These are phyloP conservation scores for Mycena leptocephala DNA, from an alignment of 768 basidiomycete species.

Conservation along the genomic window DNA sequence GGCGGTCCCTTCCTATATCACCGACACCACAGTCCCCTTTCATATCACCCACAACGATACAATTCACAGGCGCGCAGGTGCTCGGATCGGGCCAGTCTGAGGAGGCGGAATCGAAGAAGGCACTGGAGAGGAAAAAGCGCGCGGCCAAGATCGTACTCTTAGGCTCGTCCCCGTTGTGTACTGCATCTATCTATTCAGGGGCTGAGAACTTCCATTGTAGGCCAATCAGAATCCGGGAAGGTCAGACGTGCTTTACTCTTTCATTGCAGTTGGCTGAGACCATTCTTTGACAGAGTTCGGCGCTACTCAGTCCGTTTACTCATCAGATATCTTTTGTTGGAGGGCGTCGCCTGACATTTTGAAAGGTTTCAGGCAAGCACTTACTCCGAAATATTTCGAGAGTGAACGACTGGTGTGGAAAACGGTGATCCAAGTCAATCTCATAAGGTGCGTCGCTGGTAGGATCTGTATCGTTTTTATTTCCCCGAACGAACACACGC, in stretches of 20 bases:
- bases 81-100: too few species aligned
- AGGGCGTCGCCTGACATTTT: neutral
- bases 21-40: neutral
- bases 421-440: conserved; percentile 68
- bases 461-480: too few species aligned
- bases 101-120: conserved; percentile 46
- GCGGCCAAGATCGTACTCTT: conserved; percentile 58
- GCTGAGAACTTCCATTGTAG: conserved; percentile 56
- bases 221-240: conserved; percentile 59
- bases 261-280: neutral
- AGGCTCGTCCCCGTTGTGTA: conserved; percentile 40
- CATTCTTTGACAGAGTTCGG: conserved; percentile 25
- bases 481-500: neutral
- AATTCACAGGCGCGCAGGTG: conserved; percentile 1
- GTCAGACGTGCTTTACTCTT: conserved; percentile 26
- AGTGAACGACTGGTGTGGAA: conserved; percentile 63
- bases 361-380: conserved; percentile 65
- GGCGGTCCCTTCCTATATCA: neutral
- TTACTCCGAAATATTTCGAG: conserved; percentile 62
- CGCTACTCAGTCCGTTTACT: conserved; percentile 20
- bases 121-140: conserved; percentile 53
- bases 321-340: neutral
- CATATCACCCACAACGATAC: conserved; percentile 1
- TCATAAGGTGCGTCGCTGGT: conserved; percentile 57
- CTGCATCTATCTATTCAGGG: neutral